Conservation (phyloP, 148 eudicot genomes). For the Rhododendron simsii region DNA sequence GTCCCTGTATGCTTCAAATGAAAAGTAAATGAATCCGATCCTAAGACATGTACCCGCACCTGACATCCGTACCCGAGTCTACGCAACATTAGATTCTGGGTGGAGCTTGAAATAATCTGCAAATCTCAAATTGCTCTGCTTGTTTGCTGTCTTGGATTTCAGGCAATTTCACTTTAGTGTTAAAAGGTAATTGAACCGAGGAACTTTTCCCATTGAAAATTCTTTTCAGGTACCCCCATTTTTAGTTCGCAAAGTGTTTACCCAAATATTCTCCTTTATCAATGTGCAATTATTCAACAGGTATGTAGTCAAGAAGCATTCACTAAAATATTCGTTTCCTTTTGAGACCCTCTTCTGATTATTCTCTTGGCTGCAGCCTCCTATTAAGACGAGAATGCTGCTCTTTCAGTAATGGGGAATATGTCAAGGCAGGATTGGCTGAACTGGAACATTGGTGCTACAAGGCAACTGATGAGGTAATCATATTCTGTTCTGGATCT, state of each 20-base stretch:
- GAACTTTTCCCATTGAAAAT: not conserved
- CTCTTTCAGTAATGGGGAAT: conserved; percentile 81
- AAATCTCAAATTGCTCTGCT: not conserved
- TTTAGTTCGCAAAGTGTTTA: conserved; percentile 75
- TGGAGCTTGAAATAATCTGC: not conserved
- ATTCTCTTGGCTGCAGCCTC: conserved; percentile 45
- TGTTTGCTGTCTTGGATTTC: not conserved
- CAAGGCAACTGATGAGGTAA: conserved; percentile 78
- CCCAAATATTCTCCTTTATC: conserved; percentile 80
- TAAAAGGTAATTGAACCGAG: not conserved
- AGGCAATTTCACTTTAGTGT: not conserved
- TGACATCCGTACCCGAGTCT: not conserved
- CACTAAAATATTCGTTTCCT: conserved; percentile 3
- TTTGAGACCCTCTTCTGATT: conserved; percentile 8
- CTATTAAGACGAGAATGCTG: conserved; percentile 88
- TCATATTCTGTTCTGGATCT: not conserved
- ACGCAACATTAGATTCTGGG: not conserved
- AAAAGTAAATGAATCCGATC: not conserved
- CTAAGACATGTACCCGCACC: not conserved
- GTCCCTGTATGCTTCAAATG: not conserved
- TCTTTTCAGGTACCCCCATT: conserved; percentile 70
- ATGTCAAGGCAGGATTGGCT: conserved; percentile 72
- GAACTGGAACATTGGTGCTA: conserved; percentile 77
- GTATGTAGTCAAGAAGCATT: conserved; percentile 29
- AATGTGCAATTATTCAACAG: conserved; percentile 94